phyloP scores from a whole-genome alignment of 1,139 yeast species.

The Protomyces macrosporus region DNA sequence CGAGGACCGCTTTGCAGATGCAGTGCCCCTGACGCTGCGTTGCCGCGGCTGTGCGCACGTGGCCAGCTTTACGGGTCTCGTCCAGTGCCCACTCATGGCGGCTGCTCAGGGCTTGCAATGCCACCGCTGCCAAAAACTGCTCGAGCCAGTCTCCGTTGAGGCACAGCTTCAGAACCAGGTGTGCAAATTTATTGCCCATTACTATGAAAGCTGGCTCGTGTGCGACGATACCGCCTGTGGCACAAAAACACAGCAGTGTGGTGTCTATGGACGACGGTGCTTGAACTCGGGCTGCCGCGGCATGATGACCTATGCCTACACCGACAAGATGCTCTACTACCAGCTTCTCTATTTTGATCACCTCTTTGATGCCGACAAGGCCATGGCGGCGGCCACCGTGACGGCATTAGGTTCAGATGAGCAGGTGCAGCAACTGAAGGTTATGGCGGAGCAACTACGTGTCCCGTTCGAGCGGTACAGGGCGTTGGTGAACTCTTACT shows the following conservation, averaged over 20 bases:
- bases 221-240: constrained; percentile 89
- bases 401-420: background rate
- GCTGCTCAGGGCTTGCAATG: constrained; percentile 71
- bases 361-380: constrained; percentile 76
- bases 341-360: constrained; percentile 67
- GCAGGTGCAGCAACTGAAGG: constrained; percentile 2
- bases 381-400: constrained; percentile 42
- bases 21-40: constrained; percentile 50
- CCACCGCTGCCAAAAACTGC: constrained; percentile 48
- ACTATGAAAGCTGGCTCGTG: constrained; percentile 76
- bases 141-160: constrained; percentile 54
- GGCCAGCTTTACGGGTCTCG: constrained; percentile 67
- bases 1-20: constrained; percentile 69
- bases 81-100: constrained; percentile 48
- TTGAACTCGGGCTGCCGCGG: constrained; percentile 43
- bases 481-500: constrained; percentile 66
- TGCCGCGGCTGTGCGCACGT: constrained; percentile 59
- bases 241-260: constrained; percentile 70
- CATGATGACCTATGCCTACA: constrained; percentile 68
- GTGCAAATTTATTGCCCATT: constrained; percentile 62
- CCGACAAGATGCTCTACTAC: constrained; percentile 76
- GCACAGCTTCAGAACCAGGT: constrained; percentile 69
- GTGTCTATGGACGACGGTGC: constrained; percentile 86
- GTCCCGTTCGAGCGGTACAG: constrained; percentile 54
- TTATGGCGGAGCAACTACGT: constrained; percentile 71